phyloP scores from a whole-genome alignment of 2,329 filamentous ascomycete genomes.

The Ophiostoma populinum region DNA sequence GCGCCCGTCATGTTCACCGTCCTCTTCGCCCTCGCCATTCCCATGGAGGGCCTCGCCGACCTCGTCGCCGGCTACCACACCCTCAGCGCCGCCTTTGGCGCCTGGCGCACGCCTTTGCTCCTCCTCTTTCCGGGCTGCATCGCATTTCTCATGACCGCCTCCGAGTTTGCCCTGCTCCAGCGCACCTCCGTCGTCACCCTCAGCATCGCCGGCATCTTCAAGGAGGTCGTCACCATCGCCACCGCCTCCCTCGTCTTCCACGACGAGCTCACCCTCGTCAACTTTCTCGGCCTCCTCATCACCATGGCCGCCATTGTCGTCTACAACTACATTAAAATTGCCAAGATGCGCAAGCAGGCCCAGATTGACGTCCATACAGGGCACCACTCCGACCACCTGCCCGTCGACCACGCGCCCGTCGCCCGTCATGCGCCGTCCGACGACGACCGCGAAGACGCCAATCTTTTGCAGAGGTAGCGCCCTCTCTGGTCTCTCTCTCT shows the following conservation, averaged over 20 bases:
- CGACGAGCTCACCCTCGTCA: constrained; percentile 73
- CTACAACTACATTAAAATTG: constrained; percentile 93
- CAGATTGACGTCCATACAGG: constrained; percentile 29
- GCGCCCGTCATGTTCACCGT: constrained; percentile 89
- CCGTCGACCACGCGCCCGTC: not conserved
- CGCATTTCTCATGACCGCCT: constrained; percentile 91
- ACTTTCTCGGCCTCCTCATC: constrained; percentile 70
- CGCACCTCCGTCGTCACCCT: constrained; percentile 91
- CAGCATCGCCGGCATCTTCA: constrained; percentile 95
- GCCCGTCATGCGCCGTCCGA: not conserved
- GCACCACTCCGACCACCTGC: constrained; percentile 12
- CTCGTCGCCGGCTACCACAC: constrained; percentile 47
- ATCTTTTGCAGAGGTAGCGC: too few relatives aligned
- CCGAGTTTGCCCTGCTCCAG: constrained; percentile 87
- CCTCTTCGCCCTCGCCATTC: constrained; percentile 62
- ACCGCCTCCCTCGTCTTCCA: constrained; percentile 79
- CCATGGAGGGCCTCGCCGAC: constrained; percentile 61
- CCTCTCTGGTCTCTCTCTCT: too few relatives aligned
- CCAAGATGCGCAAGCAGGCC: constrained; percentile 70
- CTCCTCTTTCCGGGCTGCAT: constrained; percentile 79
- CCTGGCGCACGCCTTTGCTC: constrained; percentile 47
- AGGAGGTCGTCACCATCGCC: constrained; percentile 91
- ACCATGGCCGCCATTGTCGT: constrained; percentile 73
- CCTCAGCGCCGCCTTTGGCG: constrained; percentile 52
- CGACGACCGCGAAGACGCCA: too few relatives aligned